Evolutionary conservation across 106 monocot genomes (phyloP).

Genomic region (Dioscorea dumetorum): DNA sequence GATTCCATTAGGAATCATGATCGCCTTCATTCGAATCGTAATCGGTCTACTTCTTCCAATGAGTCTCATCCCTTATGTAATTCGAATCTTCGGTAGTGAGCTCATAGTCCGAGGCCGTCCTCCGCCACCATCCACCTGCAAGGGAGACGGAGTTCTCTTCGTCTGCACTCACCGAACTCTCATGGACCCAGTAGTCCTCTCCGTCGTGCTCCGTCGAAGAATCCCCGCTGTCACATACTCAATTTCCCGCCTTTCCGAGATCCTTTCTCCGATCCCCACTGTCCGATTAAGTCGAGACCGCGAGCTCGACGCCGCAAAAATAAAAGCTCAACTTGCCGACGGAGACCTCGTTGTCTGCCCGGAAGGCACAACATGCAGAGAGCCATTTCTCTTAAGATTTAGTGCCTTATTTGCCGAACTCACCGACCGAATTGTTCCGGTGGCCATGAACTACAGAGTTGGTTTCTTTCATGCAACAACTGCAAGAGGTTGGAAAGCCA

Average conservation of each 20-base stretch:
- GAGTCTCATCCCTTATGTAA: constrained; percentile 41
- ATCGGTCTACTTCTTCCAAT: constrained; percentile 64
- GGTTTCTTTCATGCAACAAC: constrained; percentile 96
- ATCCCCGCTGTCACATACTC: constrained; percentile 95
- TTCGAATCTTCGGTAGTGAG: constrained; percentile 55
- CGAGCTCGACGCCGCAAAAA: constrained; percentile 33
- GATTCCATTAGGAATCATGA: constrained; percentile 60
- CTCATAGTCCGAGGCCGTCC: constrained; percentile 51
- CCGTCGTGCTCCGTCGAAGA: constrained; percentile 60
- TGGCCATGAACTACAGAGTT: constrained; percentile 87
- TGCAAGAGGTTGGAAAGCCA: constrained; percentile 87
- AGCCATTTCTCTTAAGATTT: constrained; percentile 86
- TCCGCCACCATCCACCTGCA: constrained; percentile 28
- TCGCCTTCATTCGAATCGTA: constrained; percentile 62
- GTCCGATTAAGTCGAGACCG: constrained; percentile 68
- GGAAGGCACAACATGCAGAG: constrained; percentile 91
- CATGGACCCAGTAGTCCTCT: constrained; percentile 95
- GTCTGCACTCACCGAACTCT: constrained; percentile 98
- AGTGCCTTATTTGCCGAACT: constrained; percentile 88
- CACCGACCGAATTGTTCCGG: constrained; percentile 88
- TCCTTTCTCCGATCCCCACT: constrained; percentile 82
- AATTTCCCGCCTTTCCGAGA: constrained; percentile 80
- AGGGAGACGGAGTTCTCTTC: constrained; percentile 60
- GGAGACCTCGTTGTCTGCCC: constrained; percentile 88
- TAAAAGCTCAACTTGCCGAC: constrained; percentile 34